A percentile compares a stretch with the other conserved stretches of the same genome.
phyloP scores from a whole-genome alignment of 2,329 filamentous ascomycete genomes.

The Setomelanomma holmii region DNA sequence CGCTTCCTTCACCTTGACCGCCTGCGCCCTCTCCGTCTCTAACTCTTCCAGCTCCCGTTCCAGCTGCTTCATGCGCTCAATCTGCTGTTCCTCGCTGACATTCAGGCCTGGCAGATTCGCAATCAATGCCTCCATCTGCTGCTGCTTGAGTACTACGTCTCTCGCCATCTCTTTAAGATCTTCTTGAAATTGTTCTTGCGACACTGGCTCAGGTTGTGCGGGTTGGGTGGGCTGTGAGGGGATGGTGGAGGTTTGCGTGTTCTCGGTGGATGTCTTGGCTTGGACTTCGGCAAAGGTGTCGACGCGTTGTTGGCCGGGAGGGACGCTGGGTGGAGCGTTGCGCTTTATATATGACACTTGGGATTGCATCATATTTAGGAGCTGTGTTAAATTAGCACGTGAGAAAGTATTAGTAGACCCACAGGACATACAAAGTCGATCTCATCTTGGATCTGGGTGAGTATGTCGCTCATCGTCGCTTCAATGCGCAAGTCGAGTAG shows the following conservation, averaged over 20 bases:
- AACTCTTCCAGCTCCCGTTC: constrained; percentile 53
- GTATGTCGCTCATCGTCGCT: constrained; percentile 71
- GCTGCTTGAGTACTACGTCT: constrained; percentile 79
- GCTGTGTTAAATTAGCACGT: constrained; percentile 34
- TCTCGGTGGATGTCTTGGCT: constrained; percentile 29
- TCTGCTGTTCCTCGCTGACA: constrained; percentile 79
- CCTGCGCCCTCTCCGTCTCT: constrained; percentile 50
- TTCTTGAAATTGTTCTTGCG: constrained; percentile 62
- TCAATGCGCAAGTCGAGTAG: too few relatives aligned
- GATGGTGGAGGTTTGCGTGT: constrained; percentile 16
- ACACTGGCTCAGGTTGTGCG: constrained; percentile 19
- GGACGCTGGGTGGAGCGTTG: constrained; percentile 51
- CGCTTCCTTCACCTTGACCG: constrained; percentile 51
- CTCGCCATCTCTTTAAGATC: constrained; percentile 76
- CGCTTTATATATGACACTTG: constrained; percentile 54
- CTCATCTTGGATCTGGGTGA: constrained; percentile 86
- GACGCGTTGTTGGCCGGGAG: constrained; percentile 52
- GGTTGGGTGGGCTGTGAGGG: constrained; percentile 17
- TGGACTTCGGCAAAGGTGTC: constrained; percentile 42
- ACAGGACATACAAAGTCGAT: constrained; percentile 71
- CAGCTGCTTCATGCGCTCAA: constrained; percentile 61
- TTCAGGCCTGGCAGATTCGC: constrained; percentile 78
- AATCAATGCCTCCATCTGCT: constrained; percentile 82
- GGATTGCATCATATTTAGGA: constrained; percentile 58
- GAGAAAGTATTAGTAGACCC: neutral